These are phyloP conservation scores for Tephrocybe sp. DNA, from an alignment of 768 basidiomycete species.

Conservation along the genomic window DNA sequence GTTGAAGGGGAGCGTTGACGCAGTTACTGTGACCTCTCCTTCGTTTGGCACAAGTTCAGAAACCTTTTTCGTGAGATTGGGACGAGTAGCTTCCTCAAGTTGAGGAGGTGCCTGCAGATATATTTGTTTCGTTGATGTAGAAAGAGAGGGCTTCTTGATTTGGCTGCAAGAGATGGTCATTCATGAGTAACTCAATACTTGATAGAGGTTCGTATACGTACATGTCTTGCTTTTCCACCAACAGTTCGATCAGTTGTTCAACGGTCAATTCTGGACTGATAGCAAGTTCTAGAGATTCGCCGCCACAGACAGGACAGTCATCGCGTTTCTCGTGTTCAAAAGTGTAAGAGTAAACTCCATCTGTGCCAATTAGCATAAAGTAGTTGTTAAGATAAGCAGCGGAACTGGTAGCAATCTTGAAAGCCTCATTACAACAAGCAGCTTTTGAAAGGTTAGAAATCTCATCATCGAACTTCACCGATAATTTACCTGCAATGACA, in stretches of 20 bases:
- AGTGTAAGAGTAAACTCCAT: conserved; percentile 95
- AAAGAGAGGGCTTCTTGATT: conserved; percentile 94
- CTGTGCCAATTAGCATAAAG: conserved; percentile 97
- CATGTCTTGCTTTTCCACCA: conserved; percentile 90
- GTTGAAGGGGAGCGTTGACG: conserved; percentile 85
- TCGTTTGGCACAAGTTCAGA: conserved; percentile 75
- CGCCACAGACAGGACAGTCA: conserved; percentile 97
- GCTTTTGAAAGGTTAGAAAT: conserved; percentile 42
- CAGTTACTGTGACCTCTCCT: conserved; percentile 84
- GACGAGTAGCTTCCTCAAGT: conserved; percentile 84
- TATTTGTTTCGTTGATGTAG: conserved; percentile 70
- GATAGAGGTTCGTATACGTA: conserved; percentile 34
- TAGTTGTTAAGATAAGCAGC: conserved; percentile 96
- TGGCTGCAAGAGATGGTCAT: conserved; percentile 54
- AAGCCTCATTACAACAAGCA: conserved; percentile 97
- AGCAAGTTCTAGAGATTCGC: conserved; percentile 74
- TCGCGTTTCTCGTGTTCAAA: conserved; percentile 91
- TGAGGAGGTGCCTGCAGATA: conserved; percentile 95
- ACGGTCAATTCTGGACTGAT: conserved; percentile 75
- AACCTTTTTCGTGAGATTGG: conserved; percentile 85
- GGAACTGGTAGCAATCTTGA: conserved; percentile 96
- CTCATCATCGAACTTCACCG: neutral
- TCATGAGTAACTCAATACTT: conserved; percentile 2
- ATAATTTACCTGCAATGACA: conserved; percentile 80
- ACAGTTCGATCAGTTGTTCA: conserved; percentile 83